Percentiles rank a stretch among this genome's conserved stretches.
Evolutionary conservation across 2,329 filamentous ascomycete species (phyloP).

Genomic region (Fusarium sp.): DNA sequence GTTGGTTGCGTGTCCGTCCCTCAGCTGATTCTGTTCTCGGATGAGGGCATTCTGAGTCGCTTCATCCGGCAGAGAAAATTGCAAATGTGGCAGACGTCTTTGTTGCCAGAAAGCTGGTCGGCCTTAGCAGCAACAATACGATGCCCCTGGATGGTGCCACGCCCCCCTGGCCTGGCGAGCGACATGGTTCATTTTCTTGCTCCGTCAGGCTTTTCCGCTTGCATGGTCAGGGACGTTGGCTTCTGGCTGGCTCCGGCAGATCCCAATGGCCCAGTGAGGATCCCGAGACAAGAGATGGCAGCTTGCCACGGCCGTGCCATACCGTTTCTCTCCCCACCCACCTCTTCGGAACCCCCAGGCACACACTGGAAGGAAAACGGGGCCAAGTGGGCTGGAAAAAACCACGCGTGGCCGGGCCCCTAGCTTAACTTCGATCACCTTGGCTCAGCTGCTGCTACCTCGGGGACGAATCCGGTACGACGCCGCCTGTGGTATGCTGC

Average conservation of each 20-base stretch:
- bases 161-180: constrained; percentile 31
- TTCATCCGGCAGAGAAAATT: constrained; percentile 4
- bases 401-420: constrained; percentile 41
- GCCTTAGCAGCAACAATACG: constrained; percentile 23
- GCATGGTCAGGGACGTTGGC: constrained; percentile 35
- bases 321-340: constrained; percentile 28
- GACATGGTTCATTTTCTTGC: constrained; percentile 33
- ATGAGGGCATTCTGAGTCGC: constrained; percentile 21
- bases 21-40: not conserved
- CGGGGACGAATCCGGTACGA: constrained; percentile 42
- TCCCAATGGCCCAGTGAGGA: constrained; percentile 36
- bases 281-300: constrained; percentile 29
- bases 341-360: constrained; percentile 30
- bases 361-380: constrained; percentile 30
- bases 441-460: constrained; percentile 34
- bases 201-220: constrained; percentile 34
- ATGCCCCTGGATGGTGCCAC: constrained; percentile 42
- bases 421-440: constrained; percentile 30
- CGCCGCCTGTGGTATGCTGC: constrained; percentile 26
- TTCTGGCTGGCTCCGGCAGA: constrained; percentile 40
- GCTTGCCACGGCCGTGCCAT: constrained; percentile 47
- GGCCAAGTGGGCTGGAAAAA: constrained; percentile 34
- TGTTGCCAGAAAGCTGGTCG: constrained; percentile 12
- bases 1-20: not conserved
- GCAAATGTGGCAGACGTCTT: constrained; percentile 5